Evolutionary conservation across 192 early-diverging fungal genomes (phyloP).

Genomic region (Podila horticola): DNA sequence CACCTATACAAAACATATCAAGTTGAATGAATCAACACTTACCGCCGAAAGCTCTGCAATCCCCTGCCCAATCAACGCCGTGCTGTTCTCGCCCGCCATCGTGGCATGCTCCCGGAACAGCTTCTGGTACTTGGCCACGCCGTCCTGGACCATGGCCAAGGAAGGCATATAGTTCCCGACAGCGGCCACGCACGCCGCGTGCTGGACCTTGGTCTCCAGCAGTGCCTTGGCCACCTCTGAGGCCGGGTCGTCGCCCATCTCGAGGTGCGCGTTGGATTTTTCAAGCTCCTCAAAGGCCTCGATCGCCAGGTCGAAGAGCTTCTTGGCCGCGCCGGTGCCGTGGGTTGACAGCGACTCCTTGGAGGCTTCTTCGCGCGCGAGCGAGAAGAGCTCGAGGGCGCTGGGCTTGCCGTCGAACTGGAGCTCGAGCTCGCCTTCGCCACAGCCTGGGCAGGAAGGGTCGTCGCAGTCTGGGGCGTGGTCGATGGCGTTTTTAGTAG

Average conservation of each 20-base stretch:
- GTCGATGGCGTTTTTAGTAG: conserved; percentile 7
- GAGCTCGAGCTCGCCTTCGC: conserved; percentile 69
- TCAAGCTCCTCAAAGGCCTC: conserved; percentile 56
- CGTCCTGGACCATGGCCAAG: conserved; percentile 37
- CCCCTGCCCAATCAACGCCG: conserved; percentile 25
- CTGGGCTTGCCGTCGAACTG: conserved; percentile 61
- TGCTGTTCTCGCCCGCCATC: conserved; percentile 13
- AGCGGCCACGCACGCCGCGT: conserved; percentile 38
- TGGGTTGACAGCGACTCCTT: not conserved
- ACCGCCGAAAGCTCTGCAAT: conserved; percentile 38
- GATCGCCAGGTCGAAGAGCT: conserved; percentile 67
- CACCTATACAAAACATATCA: not conserved
- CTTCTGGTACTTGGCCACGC: conserved; percentile 42
- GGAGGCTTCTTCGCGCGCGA: conserved; percentile 62
- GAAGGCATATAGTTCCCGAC: conserved; percentile 34
- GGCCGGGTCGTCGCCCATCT: conserved; percentile 40
- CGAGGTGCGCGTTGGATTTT: conserved; percentile 53
- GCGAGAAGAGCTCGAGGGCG: conserved; percentile 66
- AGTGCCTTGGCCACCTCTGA: conserved; percentile 17
- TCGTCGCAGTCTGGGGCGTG: conserved; percentile 68
- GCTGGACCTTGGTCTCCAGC: conserved; percentile 32
- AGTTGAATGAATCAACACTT: not conserved
- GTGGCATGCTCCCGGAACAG: conserved; percentile 16
- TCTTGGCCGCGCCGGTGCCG: conserved; percentile 34
- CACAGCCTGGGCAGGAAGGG: conserved; percentile 66